Percentiles rank a stretch among this genome's conserved stretches.
Evolutionary conservation across 2,329 filamentous ascomycete genomes (phyloP).

Genomic region (Sarocladium kiliense): DNA sequence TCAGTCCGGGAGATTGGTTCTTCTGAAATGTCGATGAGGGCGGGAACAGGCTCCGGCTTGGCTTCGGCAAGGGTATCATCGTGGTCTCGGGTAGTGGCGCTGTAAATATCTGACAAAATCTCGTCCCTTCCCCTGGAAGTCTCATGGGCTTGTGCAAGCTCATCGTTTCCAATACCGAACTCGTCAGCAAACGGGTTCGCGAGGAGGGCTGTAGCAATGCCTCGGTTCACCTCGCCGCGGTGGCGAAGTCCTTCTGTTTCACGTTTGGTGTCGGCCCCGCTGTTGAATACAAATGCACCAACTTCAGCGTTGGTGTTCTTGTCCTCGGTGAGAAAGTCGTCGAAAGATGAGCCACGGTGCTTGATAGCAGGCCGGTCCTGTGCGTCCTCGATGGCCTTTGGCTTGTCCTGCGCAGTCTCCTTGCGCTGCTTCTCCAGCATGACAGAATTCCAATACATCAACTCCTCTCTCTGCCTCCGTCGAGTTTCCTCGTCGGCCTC

Average conservation of each 20-base stretch:
- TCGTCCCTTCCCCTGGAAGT: constrained; percentile 41
- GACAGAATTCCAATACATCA: constrained; percentile 61
- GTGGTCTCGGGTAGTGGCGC: constrained; percentile 43
- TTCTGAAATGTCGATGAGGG: constrained; percentile 27
- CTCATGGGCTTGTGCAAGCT: constrained; percentile 31
- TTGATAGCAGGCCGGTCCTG: neutral
- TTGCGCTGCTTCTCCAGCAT: constrained; percentile 42
- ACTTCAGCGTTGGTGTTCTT: constrained; percentile 36
- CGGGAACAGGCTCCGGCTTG: constrained; percentile 19
- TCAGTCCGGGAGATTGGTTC: constrained; percentile 10
- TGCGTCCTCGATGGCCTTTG: neutral
- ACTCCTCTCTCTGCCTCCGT: constrained; percentile 56
- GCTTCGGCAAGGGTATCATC: constrained; percentile 19
- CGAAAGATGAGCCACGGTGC: constrained; percentile 43
- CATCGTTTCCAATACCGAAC: constrained; percentile 45
- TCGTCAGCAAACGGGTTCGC: constrained; percentile 58
- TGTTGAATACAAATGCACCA: constrained; percentile 54
- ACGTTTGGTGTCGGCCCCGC: constrained; percentile 40
- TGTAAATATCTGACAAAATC: constrained; percentile 50
- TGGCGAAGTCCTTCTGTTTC: constrained; percentile 43
- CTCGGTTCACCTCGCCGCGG: constrained; percentile 39
- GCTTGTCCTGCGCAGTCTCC: constrained; percentile 14
- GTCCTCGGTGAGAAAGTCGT: constrained; percentile 53
- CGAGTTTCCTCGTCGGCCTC: constrained; percentile 59
- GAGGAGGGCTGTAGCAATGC: constrained; percentile 40